Conservation (phyloP, 768 basidiomycete species). For the Gloeopeniophorella convolvens region DNA sequence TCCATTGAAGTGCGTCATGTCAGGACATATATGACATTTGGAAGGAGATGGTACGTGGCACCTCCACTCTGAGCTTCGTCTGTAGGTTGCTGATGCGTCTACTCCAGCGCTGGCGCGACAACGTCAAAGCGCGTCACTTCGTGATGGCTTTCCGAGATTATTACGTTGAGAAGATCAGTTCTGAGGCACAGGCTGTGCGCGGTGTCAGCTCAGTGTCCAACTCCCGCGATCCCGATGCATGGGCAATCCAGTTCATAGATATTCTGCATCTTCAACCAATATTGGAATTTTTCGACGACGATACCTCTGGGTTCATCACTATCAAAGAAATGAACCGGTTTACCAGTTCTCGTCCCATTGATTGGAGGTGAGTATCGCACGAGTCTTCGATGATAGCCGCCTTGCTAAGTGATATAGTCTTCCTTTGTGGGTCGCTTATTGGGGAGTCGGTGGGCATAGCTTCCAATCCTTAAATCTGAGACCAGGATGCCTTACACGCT, state of each 20-base stretch:
- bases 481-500: neutral
- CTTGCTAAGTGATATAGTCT: slow-evolving; percentile 16
- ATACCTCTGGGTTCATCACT: slow-evolving; percentile 30
- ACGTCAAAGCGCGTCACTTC: slow-evolving; percentile 17
- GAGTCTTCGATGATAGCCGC: neutral
- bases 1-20: neutral
- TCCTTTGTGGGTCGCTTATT: slow-evolving; percentile 29
- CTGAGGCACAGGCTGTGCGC: neutral
- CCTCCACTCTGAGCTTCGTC: too few species aligned
- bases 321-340: slow-evolving; percentile 30
- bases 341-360: slow-evolving; percentile 22
- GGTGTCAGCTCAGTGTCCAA: neutral
- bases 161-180: slow-evolving; percentile 23
- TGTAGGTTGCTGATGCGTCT: too few species aligned
- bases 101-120: slow-evolving; percentile 21
- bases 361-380: slow-evolving; percentile 24
- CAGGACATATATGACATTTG: slow-evolving; percentile 14
- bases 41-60: slow-evolving; percentile 25
- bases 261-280: slow-evolving; percentile 23
- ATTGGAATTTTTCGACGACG: slow-evolving; percentile 31
- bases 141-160: slow-evolving; percentile 28
- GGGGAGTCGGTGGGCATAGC: slow-evolving; percentile 22
- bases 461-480: neutral
- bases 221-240: slow-evolving; percentile 20
- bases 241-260: slow-evolving; percentile 24